Evolutionary conservation across 164 flowering plant genomes (phyloP).

Genomic region (Houttuynia cordata): DNA sequence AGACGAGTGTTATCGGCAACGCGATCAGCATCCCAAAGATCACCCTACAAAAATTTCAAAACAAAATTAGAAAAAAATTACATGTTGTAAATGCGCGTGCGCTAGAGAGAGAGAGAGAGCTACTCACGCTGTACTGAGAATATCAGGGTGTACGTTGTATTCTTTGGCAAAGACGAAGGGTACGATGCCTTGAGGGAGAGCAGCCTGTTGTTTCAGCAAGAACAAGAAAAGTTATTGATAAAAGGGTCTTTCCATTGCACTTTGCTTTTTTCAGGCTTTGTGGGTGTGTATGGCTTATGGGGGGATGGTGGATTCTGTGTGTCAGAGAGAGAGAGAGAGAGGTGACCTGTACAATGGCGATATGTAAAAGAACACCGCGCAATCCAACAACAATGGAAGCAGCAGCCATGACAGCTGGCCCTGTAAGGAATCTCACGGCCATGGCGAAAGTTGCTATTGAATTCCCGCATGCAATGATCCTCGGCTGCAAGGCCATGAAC

Average conservation of each 20-base stretch:
- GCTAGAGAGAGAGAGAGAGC: background rate
- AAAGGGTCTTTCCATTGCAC: background rate
- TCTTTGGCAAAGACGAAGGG: constrained; percentile 92
- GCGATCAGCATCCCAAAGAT: constrained; percentile 88
- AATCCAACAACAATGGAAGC: constrained; percentile 87
- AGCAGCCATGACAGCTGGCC: constrained; percentile 96
- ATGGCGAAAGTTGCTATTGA: constrained; percentile 70
- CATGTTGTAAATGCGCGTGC: too few species aligned
- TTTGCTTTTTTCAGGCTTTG: background rate
- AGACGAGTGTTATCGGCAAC: constrained; percentile 68
- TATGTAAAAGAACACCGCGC: constrained; percentile 60
- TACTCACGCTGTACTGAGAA: constrained; percentile 68
- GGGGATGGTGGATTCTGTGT: constrained; percentile 18
- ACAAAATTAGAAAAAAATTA: background rate
- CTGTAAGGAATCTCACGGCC: constrained; percentile 93
- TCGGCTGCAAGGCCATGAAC: constrained; percentile 99
- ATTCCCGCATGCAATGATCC: constrained; percentile 96
- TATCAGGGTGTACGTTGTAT: constrained; percentile 82
- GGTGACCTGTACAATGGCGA: constrained; percentile 83
- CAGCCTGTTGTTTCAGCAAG: constrained; percentile 41
- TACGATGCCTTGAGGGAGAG: constrained; percentile 93
- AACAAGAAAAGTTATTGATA: background rate
- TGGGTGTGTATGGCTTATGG: constrained; percentile 4
- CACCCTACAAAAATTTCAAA: constrained; percentile 35
- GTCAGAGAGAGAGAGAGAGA: constrained; percentile 18